Conservation (phyloP, 1,284 basidiomycete species). For the Trichosporon ovoides region DNA sequence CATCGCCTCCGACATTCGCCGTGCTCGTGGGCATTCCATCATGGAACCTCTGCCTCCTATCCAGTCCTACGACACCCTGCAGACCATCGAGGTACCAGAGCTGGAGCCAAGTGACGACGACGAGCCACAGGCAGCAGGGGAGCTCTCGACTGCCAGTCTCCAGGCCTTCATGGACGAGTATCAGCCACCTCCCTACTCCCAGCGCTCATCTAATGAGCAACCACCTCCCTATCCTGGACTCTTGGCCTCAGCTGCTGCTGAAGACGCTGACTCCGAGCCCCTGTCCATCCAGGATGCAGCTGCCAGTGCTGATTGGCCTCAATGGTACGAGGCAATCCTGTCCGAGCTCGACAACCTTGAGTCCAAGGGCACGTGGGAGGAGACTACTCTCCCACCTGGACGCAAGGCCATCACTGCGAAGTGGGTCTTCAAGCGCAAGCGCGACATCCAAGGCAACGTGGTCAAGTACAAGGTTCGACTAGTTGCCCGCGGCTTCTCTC, state of each 20-base stretch:
- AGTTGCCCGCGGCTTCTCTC: constrained; percentile 52
- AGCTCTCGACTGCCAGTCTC: too few relatives aligned
- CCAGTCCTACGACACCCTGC: background rate
- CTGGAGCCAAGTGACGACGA: too few relatives aligned
- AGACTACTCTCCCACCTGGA: background rate
- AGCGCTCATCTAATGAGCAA: too few relatives aligned
- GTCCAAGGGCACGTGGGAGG: background rate
- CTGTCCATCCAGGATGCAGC: background rate
- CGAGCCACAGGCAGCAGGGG: background rate
- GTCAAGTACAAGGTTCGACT: constrained; percentile 47
- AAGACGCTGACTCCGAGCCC: background rate
- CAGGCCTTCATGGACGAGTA: too few relatives aligned
- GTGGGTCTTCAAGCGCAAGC: constrained; percentile 44
- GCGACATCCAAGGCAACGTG: constrained; percentile 38
- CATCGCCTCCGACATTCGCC: background rate
- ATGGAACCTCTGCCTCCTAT: background rate
- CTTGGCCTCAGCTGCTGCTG: background rate
- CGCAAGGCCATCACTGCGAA: background rate
- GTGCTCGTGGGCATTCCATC: background rate
- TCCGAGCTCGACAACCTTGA: constrained; percentile 3
- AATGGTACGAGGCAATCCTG: background rate
- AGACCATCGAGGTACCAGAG: background rate
- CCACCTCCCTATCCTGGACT: too few relatives aligned
- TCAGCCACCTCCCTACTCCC: too few relatives aligned
- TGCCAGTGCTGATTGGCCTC: background rate